Conservation (phyloP, 1,284 basidiomycete genomes). For the Anthracocystis panici-leucophaei region DNA sequence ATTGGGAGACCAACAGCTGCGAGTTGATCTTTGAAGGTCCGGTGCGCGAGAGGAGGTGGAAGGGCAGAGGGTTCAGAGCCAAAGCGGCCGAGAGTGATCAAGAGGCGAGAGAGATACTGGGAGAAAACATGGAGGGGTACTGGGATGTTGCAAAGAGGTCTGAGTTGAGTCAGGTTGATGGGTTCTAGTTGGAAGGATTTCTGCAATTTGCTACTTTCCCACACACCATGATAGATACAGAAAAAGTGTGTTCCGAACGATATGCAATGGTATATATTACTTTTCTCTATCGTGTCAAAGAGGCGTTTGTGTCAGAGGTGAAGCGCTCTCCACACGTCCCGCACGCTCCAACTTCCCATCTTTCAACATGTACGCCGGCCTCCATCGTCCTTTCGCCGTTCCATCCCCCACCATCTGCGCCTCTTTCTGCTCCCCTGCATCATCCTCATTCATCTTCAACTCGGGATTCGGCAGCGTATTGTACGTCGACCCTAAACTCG, state of each 20-base stretch:
- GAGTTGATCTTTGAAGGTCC: conserved; percentile 93
- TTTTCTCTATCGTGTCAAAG: neutral
- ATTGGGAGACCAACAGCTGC: conserved; percentile 86
- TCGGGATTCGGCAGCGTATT: conserved; percentile 94
- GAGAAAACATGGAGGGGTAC: conserved; percentile 83
- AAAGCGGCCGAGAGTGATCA: conserved; percentile 81
- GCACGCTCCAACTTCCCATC: conserved; percentile 82
- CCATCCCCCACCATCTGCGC: conserved; percentile 27
- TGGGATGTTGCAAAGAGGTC: conserved; percentile 88
- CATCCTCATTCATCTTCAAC: conserved; percentile 71
- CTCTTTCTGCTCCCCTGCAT: neutral
- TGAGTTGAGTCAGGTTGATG: conserved; percentile 11
- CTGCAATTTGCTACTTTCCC: no score
- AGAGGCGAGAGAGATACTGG: conserved; percentile 85
- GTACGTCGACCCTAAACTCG: conserved; percentile 91
- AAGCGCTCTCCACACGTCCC: conserved; percentile 67
- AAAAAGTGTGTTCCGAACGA: no score
- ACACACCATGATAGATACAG: no score
- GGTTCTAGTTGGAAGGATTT: no score
- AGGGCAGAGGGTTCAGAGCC: conserved; percentile 75
- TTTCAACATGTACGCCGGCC: conserved; percentile 82
- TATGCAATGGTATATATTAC: no score
- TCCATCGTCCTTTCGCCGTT: conserved; percentile 70
- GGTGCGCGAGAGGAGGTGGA: conserved; percentile 77
- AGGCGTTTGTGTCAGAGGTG: neutral